phyloP scores from a whole-genome alignment of 257 asterid species.

The Solanum pinnatisectum region DNA sequence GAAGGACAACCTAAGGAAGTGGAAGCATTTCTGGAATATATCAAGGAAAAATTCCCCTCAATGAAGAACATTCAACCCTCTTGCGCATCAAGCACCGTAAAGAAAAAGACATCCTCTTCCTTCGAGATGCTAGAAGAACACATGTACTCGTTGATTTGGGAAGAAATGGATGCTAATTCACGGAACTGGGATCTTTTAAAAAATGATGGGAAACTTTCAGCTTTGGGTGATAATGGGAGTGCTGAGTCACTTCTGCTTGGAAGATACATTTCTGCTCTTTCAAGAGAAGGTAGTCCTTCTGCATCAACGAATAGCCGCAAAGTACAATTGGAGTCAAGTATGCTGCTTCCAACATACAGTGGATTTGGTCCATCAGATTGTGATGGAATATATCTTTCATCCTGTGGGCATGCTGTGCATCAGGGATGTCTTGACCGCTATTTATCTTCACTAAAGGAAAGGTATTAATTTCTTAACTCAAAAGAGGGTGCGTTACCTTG shows the following conservation, averaged over 20 bases:
- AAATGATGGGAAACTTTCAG: conserved; percentile 14
- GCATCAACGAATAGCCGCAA: conserved; percentile 35
- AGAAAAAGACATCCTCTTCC: conserved; percentile 29
- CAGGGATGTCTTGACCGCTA: conserved; percentile 94
- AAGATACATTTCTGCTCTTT: conserved; percentile 65
- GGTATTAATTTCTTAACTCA: conserved; percentile 30
- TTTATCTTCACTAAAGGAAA: conserved; percentile 83
- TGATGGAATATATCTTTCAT: conserved; percentile 81
- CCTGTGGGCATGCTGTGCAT: conserved; percentile 99
- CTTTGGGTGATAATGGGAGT: conserved; percentile 14
- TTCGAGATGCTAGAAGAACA: conserved; percentile 55
- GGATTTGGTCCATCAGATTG: conserved; percentile 59
- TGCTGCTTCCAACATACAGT: conserved; percentile 28
- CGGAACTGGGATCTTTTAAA: conserved; percentile 12
- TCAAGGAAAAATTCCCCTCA: conserved; percentile 53
- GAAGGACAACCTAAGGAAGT: conserved; percentile 60
- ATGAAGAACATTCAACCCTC: conserved; percentile 44
- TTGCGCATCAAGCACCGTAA: conserved; percentile 16
- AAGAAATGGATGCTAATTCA: conserved; percentile 21
- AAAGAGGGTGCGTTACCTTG: background rate
- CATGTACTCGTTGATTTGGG: conserved; percentile 44
- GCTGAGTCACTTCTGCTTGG: conserved; percentile 59
- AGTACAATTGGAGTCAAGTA: conserved; percentile 26
- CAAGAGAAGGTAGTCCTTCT: conserved; percentile 58
- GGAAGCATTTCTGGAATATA: conserved; percentile 47